Base-by-base conservation (phyloP, 495 filamentous ascomycete species). In the Lophium mytilinum region DNA sequence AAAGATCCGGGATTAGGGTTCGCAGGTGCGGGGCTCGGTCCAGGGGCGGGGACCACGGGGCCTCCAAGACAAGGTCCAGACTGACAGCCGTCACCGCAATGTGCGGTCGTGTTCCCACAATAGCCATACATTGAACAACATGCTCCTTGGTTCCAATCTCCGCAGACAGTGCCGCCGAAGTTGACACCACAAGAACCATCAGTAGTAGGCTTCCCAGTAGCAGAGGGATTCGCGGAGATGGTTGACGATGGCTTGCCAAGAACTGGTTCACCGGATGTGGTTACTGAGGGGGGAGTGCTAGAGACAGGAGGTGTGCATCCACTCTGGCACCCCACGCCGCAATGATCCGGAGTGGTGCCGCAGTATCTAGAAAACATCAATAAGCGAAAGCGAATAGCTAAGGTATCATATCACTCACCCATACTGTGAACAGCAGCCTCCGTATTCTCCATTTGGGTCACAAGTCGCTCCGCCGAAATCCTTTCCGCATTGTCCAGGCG, bases 111-210 rank as follows among this genome's bases (percentile, higher is more conserved):
- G 52, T 66, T 67, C 12, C 71, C 71, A 46, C 71, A 73, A 57
- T 64, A 73, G 33, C 77, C 77, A 61, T 78, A 80, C 69, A 75
- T 69, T 19, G 73, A 77, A 60, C 77, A 80, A 61, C 77, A 80
- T 56, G 66, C 59, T 30, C 77, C 77, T 40, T 73, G 69, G 11
- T 63, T 58, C 77, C 76, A 80, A 51, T 76, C 62, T 9, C 77
- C 76, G 57, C 77, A 80, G 9, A 76, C 59, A 11, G 71, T 74
- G 15, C 69, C 70, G 19, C 69, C 71, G 59, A 77, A 76, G 15
- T 56, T 64, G 17, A 66, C 64, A 52, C 78, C 78, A 52, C 78
- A 80, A 50, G 69, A 72, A n/a, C 78, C 78, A 63, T 80, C 61
- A 37, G 68, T 63, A 3, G 66, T 69, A 33, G 37, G 46, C 48